Conservation (phyloP, 1,284 basidiomycete species). For the Trametes pubescens region DNA sequence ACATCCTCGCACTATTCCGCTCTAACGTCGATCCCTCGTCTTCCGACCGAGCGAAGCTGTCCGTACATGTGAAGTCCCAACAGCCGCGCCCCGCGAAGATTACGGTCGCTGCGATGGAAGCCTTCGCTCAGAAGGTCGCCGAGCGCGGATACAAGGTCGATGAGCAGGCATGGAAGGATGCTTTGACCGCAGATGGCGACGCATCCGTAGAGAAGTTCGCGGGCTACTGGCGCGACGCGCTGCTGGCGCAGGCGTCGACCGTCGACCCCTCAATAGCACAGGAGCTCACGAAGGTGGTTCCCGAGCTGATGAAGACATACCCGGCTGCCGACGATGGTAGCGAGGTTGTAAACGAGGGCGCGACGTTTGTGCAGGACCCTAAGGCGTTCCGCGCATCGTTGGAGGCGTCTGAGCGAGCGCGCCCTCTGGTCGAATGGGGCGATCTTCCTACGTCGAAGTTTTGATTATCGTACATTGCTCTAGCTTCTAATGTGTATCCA, state of each 20-base stretch:
- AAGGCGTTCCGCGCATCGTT: constrained; percentile 75
- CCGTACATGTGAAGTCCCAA: constrained; percentile 82
- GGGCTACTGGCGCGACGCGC: constrained; percentile 62
- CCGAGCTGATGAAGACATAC: constrained; percentile 59
- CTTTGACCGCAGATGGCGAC: constrained; percentile 55
- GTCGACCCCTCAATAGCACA: constrained; percentile 52
- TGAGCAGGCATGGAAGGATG: constrained; percentile 53
- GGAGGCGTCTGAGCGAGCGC: constrained; percentile 57
- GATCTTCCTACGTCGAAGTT: constrained; percentile 65
- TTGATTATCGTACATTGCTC: constrained; percentile 38
- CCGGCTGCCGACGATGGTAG: constrained; percentile 60
- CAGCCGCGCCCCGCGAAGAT: constrained; percentile 68
- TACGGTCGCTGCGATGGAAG: constrained; percentile 70
- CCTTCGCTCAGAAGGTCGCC: constrained; percentile 66
- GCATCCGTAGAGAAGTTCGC: constrained; percentile 59
- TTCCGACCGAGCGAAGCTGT: constrained; percentile 76
- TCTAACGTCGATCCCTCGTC: constrained; percentile 78
- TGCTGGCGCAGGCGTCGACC: constrained; percentile 50
- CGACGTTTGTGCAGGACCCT: constrained; percentile 74
- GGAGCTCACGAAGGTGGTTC: constrained; percentile 60
- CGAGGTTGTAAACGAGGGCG: constrained; percentile 56
- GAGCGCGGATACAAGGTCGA: constrained; percentile 62
- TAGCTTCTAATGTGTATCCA: constrained; percentile 20
- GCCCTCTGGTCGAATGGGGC: constrained; percentile 70
- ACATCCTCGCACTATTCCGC: constrained; percentile 82